Percentiles rank a stretch among this genome's conserved stretches.
phyloP scores from a whole-genome alignment of 2,329 filamentous ascomycete genomes.

The Fusarium begoniae region DNA sequence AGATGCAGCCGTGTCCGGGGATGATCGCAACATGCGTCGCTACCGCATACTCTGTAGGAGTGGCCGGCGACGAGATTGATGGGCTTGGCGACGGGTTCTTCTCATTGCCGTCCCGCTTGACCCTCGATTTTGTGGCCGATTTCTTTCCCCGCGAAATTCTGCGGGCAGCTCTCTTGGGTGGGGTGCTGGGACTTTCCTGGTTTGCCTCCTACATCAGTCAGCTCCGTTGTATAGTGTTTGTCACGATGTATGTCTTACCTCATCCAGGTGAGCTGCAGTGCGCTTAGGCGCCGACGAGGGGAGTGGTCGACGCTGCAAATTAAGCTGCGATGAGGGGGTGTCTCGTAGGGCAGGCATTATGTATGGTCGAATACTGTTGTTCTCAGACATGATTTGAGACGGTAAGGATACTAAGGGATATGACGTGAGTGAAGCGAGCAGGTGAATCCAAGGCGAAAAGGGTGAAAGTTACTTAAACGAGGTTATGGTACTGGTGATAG shows the following conservation, averaged over 20 bases:
- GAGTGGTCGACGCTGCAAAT: not conserved
- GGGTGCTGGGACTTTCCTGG: not conserved
- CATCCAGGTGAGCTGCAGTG: not conserved
- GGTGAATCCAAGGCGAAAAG: too few species aligned
- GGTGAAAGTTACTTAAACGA: not conserved
- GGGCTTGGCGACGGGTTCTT: not conserved
- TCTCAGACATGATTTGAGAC: not conserved
- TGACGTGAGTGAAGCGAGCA: not conserved
- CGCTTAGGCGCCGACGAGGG: not conserved
- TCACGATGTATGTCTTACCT: not conserved
- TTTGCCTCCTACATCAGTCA: not conserved
- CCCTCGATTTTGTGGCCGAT: not conserved
- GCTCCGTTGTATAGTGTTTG: not conserved
- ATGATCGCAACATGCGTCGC: not conserved
- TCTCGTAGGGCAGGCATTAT: not conserved
- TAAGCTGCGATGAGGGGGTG: not conserved
- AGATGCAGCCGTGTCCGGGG: not conserved
- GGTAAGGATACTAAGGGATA: too few species aligned
- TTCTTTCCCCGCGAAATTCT: not conserved
- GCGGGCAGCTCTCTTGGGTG: not conserved
- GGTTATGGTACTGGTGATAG: not conserved
- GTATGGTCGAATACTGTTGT: not conserved
- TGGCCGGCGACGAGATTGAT: not conserved
- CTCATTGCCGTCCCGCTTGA: not conserved
- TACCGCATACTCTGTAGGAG: not conserved